Conservation (phyloP, 371 early-diverging fungal genomes). For the Nematocida parisii region DNA sequence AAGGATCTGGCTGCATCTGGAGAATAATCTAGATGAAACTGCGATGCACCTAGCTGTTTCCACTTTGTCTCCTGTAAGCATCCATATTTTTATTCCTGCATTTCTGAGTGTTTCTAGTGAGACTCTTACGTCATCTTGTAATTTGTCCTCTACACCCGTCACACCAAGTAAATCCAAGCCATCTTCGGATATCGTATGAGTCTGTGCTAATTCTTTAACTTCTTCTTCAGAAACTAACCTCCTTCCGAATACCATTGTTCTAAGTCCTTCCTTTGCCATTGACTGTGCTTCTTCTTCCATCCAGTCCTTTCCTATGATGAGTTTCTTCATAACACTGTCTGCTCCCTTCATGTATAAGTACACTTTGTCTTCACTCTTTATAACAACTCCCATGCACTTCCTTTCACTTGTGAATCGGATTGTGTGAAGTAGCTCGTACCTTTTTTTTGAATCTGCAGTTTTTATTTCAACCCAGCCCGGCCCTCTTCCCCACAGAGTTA, state of each 20-base stretch:
- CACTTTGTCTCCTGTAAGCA: slow-evolving; percentile 98
- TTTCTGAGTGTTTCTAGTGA: slow-evolving; percentile 86
- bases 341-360: slow-evolving; percentile 92
- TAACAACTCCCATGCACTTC: slow-evolving; percentile 96
- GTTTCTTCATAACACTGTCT: slow-evolving; percentile 84
- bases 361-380: slow-evolving; percentile 71
- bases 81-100: slow-evolving; percentile 95
- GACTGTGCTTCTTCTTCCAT: slow-evolving; percentile 94
- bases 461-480: slow-evolving; percentile 52
- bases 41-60: slow-evolving; percentile 98
- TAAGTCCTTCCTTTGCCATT: slow-evolving; percentile 94
- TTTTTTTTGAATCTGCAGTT: slow-evolving; percentile 42
- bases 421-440: slow-evolving; percentile 79
- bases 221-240: slow-evolving; percentile 75
- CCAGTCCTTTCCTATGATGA: slow-evolving; percentile 92
- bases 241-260: slow-evolving; percentile 89
- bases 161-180: slow-evolving; percentile 87
- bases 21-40: slow-evolving; percentile 81
- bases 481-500: slow-evolving; percentile 72
- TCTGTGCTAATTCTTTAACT: slow-evolving; percentile 53
- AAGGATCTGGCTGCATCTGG: slow-evolving; percentile 70
- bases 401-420: slow-evolving; percentile 95
- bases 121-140: slow-evolving; percentile 85
- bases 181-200: slow-evolving; percentile 73
- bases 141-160: slow-evolving; percentile 96